Evolutionary conservation across 2,329 filamentous ascomycete genomes (phyloP).

Genomic region (Didymella segeticola): DNA sequence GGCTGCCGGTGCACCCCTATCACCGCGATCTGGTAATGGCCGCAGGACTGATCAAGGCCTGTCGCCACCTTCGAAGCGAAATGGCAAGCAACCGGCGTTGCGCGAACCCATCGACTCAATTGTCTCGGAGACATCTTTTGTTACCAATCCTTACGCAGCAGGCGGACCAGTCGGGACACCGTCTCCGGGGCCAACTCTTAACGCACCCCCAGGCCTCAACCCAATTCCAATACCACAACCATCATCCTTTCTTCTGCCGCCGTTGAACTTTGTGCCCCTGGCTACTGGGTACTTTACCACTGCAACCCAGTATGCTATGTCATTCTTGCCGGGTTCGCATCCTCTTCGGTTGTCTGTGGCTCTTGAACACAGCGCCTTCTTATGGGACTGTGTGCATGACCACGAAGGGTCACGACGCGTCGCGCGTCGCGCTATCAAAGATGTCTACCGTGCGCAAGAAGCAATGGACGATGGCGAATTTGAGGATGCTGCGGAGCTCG

Average conservation of each 20-base stretch:
- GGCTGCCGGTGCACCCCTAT: slow-evolving; percentile 29
- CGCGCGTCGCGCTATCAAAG: slow-evolving; percentile 82
- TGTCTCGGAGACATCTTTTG: slow-evolving; percentile 58
- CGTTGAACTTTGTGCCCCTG: slow-evolving; percentile 81
- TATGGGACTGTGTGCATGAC: slow-evolving; percentile 92
- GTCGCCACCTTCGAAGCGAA: slow-evolving; percentile 42
- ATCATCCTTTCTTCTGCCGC: slow-evolving; percentile 79
- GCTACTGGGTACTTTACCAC: slow-evolving; percentile 82
- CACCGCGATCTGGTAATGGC: slow-evolving; percentile 33
- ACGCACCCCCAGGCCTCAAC: slow-evolving; percentile 53
- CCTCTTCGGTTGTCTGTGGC: slow-evolving; percentile 88
- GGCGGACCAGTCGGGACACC: slow-evolving; percentile 50
- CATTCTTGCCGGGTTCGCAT: slow-evolving; percentile 83
- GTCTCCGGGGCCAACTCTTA: slow-evolving; percentile 51
- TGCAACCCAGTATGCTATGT: slow-evolving; percentile 75
- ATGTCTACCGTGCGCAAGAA: slow-evolving; percentile 90
- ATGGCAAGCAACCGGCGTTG: slow-evolving; percentile 49
- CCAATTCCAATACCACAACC: slow-evolving; percentile 53
- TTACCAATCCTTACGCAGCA: slow-evolving; percentile 57
- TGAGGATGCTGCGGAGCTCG: slow-evolving; percentile 85
- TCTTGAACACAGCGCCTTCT: slow-evolving; percentile 89
- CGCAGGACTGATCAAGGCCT: slow-evolving; percentile 34
- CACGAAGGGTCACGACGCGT: slow-evolving; percentile 75
- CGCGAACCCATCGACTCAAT: slow-evolving; percentile 58
- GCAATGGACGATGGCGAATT: slow-evolving; percentile 97